Percentiles rank a stretch among this genome's conserved stretches.
Evolutionary conservation across 2,329 filamentous ascomycete genomes (phyloP).

Genomic region (Cordyceps javanica): DNA sequence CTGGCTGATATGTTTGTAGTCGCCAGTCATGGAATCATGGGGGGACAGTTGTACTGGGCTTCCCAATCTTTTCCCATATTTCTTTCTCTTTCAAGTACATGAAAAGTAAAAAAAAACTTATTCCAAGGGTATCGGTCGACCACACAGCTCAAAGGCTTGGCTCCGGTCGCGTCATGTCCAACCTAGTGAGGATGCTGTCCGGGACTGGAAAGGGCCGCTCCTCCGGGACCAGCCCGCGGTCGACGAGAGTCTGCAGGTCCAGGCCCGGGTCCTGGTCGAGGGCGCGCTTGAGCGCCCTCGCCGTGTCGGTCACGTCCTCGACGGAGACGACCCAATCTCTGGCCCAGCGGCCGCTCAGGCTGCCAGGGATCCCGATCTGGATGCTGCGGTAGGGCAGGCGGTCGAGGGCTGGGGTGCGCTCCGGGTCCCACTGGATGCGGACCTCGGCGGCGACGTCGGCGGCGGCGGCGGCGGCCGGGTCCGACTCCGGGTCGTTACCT

Average conservation of each 20-base stretch:
- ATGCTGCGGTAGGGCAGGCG: conserved; percentile 48
- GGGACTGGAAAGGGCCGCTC: conserved; percentile 39
- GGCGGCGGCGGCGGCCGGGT: neutral
- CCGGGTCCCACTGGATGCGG: conserved; percentile 60
- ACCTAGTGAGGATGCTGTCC: conserved; percentile 25
- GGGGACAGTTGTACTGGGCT: too few species aligned
- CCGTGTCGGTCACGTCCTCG: conserved; percentile 51
- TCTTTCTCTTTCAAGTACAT: neutral
- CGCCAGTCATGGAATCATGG: neutral
- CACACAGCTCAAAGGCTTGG: neutral
- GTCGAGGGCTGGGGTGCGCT: conserved; percentile 40
- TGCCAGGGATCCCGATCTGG: conserved; percentile 52
- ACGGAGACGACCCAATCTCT: conserved; percentile 48
- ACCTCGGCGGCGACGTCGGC: conserved; percentile 33
- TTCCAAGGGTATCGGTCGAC: neutral
- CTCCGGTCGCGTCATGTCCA: conserved; percentile 26
- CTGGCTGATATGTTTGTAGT: too few species aligned
- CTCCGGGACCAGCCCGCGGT: conserved; percentile 33
- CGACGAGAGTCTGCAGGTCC: conserved; percentile 29
- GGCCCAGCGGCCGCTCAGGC: conserved; percentile 39
- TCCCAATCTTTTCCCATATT: neutral
- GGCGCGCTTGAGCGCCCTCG: conserved; percentile 39
- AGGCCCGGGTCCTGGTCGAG: conserved; percentile 35
- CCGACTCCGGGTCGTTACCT: too few species aligned
- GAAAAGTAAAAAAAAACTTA: neutral